phyloP scores from a whole-genome alignment of 352 stramenopile genomes.

The Phytophthora agathidicida region DNA sequence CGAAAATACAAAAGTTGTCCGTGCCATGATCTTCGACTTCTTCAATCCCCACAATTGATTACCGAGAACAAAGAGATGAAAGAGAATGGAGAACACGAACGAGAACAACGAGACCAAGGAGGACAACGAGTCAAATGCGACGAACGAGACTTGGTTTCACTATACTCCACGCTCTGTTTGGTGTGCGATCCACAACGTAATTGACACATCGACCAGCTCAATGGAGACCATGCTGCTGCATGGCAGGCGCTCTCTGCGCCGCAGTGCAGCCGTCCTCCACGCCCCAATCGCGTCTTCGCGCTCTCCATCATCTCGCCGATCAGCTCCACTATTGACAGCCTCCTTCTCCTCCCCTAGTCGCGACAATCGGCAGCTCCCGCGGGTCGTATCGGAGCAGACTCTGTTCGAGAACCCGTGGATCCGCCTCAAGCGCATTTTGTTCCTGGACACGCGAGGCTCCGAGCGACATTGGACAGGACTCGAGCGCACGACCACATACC shows the following conservation, averaged over 20 bases:
- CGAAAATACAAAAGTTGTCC: too few relatives aligned
- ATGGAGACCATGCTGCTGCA: conserved; percentile 3
- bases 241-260: conserved; percentile 15
- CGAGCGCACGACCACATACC: conserved; percentile 72
- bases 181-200: conserved; percentile 29
- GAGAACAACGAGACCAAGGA: too few relatives aligned
- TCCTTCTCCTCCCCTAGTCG: conserved; percentile 15
- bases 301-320: background rate
- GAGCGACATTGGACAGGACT: conserved; percentile 70
- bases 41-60: conserved; percentile 13
- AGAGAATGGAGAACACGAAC: too few relatives aligned
- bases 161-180: conserved; percentile 12
- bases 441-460: conserved; percentile 53
- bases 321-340: background rate
- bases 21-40: too few relatives aligned
- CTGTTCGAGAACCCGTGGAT: conserved; percentile 76
- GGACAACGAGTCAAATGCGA: too few relatives aligned
- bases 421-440: conserved; percentile 69
- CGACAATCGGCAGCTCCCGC: conserved; percentile 35
- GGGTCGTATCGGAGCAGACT: conserved; percentile 54
- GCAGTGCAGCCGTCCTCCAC: background rate
- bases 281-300: background rate
- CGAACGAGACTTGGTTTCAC: conserved; percentile 19
- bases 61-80: too few relatives aligned
- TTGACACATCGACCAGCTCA: too few relatives aligned